phyloP scores from a whole-genome alignment of 352 stramenopile genomes.

The Lagenidium sp. region DNA sequence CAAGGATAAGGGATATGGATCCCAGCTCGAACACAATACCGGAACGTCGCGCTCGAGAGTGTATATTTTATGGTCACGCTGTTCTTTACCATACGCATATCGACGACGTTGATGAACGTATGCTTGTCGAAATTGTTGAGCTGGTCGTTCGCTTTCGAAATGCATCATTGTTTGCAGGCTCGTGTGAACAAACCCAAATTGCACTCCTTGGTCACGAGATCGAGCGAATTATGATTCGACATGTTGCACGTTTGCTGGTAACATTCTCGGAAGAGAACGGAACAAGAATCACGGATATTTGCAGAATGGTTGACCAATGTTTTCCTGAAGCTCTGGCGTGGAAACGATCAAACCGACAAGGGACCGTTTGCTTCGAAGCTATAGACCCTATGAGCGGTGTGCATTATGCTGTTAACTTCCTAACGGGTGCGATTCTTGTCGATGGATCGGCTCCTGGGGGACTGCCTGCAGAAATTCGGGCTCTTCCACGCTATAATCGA shows the following conservation, averaged over 20 bases:
- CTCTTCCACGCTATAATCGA: neutral
- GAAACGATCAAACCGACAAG: too few relatives aligned
- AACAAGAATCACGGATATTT: too few relatives aligned
- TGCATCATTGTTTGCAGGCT: too few relatives aligned
- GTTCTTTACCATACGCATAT: conserved; percentile 2
- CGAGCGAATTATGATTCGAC: too few relatives aligned
- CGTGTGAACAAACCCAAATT: too few relatives aligned
- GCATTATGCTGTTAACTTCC: conserved; percentile 16
- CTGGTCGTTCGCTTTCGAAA: conserved; percentile 1
- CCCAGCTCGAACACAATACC: neutral
- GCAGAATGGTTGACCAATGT: too few relatives aligned
- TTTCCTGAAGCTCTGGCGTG: too few relatives aligned
- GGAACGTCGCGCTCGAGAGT: conserved; percentile 6
- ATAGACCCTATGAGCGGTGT: neutral
- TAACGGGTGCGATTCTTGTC: conserved; percentile 8
- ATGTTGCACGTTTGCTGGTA: too few relatives aligned
- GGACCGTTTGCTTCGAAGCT: conserved; percentile 9
- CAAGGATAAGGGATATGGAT: neutral
- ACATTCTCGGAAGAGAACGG: too few relatives aligned
- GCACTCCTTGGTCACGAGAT: too few relatives aligned
- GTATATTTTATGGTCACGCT: conserved; percentile 7
- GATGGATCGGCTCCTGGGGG: conserved; percentile 8
- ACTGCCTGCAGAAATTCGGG: conserved; percentile 3
- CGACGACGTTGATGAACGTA: neutral
- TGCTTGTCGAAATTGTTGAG: conserved; percentile 2